Evolutionary conservation across 768 basidiomycete species (phyloP), one percentile per base, ranked within the genome.

Genomic region (Boletales sp.): DNA sequence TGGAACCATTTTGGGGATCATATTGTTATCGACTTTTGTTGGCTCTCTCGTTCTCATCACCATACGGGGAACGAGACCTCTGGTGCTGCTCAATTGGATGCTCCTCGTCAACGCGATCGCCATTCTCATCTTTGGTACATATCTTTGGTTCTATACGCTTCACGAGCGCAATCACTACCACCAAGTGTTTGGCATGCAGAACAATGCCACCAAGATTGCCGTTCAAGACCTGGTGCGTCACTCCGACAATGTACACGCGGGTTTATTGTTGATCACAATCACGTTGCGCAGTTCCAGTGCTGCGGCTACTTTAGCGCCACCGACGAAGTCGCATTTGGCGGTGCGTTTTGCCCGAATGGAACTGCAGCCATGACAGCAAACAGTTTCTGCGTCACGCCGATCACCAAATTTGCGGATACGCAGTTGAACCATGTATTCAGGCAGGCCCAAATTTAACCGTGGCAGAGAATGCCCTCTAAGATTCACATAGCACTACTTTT

Each of bases 351-450:
- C 67, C 64, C 68, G 2, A 72, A 74, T 57, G 68, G 66, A 33
- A 41, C 67, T 17, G 72, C 67, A 17, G 66, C 72, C 32, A 58
- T 67, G 44, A 68, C 63, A 44, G 58, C 49, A 14, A 60, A 66
- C 49, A 83, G 76, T 49, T 84, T 85, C 63, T 96, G 93, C 61
- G 85, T 88, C 40, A 74, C 77, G n/a, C 77, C 82, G 28, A 72
- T 87, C 44, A 87, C 86, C 13, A 66, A 66, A 13, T 82, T 78
- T 62, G 83, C 86, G 13, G 90, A 94, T 61, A 71, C 64, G 57
- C 87, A 81, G 15, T 71, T 96, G 54, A 88, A 93, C 65, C 77
- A 88, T 52, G 75, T 86, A 40, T 96, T 95, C 71, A 88, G 91
- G 86, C 90, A 69, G 80, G 37, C 37, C 18, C 19, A 8, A n/a